Base-by-base conservation (phyloP, 2,329 filamentous ascomycete genomes). In the Pseudogymnoascus sp. region DNA sequence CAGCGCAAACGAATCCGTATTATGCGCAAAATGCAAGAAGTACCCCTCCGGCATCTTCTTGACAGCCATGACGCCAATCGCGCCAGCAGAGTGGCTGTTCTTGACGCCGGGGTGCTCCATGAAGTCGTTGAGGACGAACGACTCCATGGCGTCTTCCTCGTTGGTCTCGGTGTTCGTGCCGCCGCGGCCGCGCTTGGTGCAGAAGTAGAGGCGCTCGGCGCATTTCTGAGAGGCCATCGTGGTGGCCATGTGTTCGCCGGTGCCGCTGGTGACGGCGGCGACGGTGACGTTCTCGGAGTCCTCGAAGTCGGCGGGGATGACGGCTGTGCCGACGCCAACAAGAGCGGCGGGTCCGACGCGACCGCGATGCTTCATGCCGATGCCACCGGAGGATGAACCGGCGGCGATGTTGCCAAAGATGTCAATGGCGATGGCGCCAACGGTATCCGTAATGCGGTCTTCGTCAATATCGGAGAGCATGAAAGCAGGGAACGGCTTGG, bases 221-320 rank as follows among this genome's bases (percentile, higher is more conserved):
- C 92, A 96, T 63, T 89, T 88, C 65, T 89, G 87, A 6, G 95
- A 93, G 10, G 95, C 93, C 83, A 96, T 89, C 0, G 93, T 96
- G 0, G 93, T 97, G 37, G 92, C 90, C 90, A 99, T 99, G 74
- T 99, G 95, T 77, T 99, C 95, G 60, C 95, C 95, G 2, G 95
- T 99, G 28, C 95, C 95, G 73, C 92, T 96, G 41, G 92, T 96
- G 21, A 97, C 92, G 25, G 88, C 87, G 31, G 92, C 93, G 28
- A 96, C 91, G 54, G 83, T 85, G 6, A 86, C 82, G 54, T 81
- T 79, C 2, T 90, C 85, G 6, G 84, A 79, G 72, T 97, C 93
- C 31, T 85, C 81, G 1, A 84, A 79, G 67, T 92, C 86, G 25
- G 81, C 80, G 1, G 93, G 93, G n/a, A 97, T 84, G 28, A 99